Conservation (phyloP, 192 early-diverging fungal species). For the Chytriomyces hyalinus region DNA sequence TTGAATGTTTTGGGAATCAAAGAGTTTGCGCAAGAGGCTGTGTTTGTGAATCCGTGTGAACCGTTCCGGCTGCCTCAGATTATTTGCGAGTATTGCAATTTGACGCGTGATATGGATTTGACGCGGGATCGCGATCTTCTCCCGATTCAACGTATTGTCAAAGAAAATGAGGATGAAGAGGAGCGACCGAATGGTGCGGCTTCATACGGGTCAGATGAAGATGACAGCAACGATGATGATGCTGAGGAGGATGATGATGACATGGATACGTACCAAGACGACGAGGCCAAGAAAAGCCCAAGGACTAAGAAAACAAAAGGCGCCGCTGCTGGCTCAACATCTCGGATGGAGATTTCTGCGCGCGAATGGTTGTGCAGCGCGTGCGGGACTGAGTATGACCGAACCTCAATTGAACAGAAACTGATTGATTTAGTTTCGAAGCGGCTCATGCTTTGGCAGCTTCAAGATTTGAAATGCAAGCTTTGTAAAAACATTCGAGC, state of each 20-base stretch:
- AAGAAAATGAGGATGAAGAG: slow-evolving; percentile 6
- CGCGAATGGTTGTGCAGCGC: slow-evolving; percentile 75
- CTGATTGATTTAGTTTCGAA: slow-evolving; percentile 76
- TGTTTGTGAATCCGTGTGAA: slow-evolving; percentile 85
- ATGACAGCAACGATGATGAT: slow-evolving; percentile 34
- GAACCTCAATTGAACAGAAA: slow-evolving; percentile 76
- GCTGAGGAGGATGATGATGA: slow-evolving; percentile 3
- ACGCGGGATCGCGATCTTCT: slow-evolving; percentile 79
- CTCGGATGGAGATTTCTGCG: neutral
- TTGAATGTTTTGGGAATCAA: slow-evolving; percentile 73
- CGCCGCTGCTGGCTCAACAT: neutral
- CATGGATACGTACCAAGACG: neutral
- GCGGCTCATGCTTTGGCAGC: slow-evolving; percentile 76
- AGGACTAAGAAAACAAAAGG: neutral
- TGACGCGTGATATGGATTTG: slow-evolving; percentile 87
- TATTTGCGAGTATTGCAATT: slow-evolving; percentile 88
- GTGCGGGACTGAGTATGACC: slow-evolving; percentile 83
- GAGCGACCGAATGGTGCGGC: neutral
- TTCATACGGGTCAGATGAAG: neutral
- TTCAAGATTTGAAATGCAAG: slow-evolving; percentile 84
- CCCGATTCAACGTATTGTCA: slow-evolving; percentile 33
- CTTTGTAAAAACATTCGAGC: slow-evolving; percentile 82
- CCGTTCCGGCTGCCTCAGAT: slow-evolving; percentile 77
- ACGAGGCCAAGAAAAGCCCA: too few species aligned
- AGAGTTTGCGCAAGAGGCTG: slow-evolving; percentile 81